Evolutionary conservation across 2,329 filamentous ascomycete species (phyloP).

Genomic region (Aureobasidium sp.): DNA sequence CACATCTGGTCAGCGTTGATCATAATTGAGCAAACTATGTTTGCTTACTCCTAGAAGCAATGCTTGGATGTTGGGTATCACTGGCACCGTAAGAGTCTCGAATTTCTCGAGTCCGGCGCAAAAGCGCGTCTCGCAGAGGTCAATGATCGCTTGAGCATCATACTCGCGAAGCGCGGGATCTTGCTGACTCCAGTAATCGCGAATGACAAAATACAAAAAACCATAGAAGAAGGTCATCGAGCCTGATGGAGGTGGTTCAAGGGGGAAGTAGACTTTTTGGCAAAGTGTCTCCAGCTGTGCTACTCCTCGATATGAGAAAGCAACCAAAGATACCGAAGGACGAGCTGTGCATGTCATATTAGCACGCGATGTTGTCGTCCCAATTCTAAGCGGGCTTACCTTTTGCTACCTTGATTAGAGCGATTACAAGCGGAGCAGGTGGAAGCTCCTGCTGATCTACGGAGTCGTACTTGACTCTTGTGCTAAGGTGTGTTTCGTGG

Average conservation of each 20-base stretch:
- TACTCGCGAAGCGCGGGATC: slow-evolving; percentile 2
- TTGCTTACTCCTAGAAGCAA: slow-evolving; percentile 12
- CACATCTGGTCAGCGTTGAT: background rate
- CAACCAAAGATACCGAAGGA: slow-evolving; percentile 12
- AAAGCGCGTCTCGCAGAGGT: slow-evolving; percentile 14
- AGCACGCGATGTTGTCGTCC: background rate
- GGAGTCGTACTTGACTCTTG: background rate
- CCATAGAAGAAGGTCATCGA: slow-evolving; percentile 13
- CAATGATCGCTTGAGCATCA: background rate
- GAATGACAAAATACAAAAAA: slow-evolving; percentile 13
- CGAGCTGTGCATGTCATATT: background rate
- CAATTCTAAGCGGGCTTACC: background rate
- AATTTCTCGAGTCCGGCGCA: slow-evolving; percentile 13
- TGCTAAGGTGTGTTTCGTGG: slow-evolving; percentile 12
- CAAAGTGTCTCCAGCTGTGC: slow-evolving; percentile 8
- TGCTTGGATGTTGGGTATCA: slow-evolving; percentile 9
- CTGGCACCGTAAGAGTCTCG: slow-evolving; percentile 12
- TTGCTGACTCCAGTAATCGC: slow-evolving; percentile 12
- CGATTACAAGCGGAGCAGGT: slow-evolving; percentile 5
- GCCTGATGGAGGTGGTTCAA: slow-evolving; percentile 3
- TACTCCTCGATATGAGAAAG: slow-evolving; percentile 1
- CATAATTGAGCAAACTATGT: fast-evolving
- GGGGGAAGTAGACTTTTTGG: slow-evolving; percentile 15
- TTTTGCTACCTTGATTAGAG: slow-evolving; percentile 14
- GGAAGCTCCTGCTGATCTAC: slow-evolving; percentile 6